These are phyloP conservation scores for Darksidea phi DNA, from an alignment of 495 filamentous ascomycete genomes.

Conservation along the genomic window DNA sequence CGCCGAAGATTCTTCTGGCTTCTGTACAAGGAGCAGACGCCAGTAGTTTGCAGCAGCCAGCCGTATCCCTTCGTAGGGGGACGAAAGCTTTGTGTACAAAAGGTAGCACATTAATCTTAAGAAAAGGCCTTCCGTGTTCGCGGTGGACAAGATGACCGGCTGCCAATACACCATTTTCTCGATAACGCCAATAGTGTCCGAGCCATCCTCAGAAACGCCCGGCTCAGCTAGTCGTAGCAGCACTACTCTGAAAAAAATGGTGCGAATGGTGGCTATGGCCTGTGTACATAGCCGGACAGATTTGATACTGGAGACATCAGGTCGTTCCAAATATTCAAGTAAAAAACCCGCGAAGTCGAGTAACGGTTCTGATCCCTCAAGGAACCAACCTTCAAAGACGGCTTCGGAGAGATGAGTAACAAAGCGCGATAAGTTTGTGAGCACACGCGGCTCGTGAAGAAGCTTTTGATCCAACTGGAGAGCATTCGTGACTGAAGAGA, in stretches of 20 bases:
- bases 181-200: slow-evolving; percentile 65
- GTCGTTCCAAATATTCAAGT: slow-evolving; percentile 83
- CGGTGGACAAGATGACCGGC: slow-evolving; percentile 74
- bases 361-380: slow-evolving; percentile 75
- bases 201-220: slow-evolving; percentile 60
- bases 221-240: slow-evolving; percentile 81
- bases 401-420: slow-evolving; percentile 78
- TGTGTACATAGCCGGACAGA: slow-evolving; percentile 84
- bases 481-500: slow-evolving; percentile 66
- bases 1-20: slow-evolving; percentile 73
- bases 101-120: slow-evolving; percentile 84
- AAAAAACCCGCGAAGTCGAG: slow-evolving; percentile 85
- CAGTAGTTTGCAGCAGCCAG: slow-evolving; percentile 77
- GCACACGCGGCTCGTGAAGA: slow-evolving; percentile 75
- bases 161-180: slow-evolving; percentile 93
- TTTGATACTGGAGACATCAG: slow-evolving; percentile 77
- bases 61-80: slow-evolving; percentile 61
- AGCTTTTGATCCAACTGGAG: slow-evolving; percentile 68
- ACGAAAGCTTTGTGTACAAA: slow-evolving; percentile 79
- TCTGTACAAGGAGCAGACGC: slow-evolving; percentile 89
- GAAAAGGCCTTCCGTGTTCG: slow-evolving; percentile 71
- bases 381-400: slow-evolving; percentile 93
- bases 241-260: slow-evolving; percentile 70
- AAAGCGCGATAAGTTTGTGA: slow-evolving; percentile 82
- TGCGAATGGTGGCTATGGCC: slow-evolving; percentile 68